A percentile compares a stretch with the other conserved stretches of the same genome.
Conservation (phyloP, 1,139 yeast species). For the Yamadazyma trypodendri region DNA sequence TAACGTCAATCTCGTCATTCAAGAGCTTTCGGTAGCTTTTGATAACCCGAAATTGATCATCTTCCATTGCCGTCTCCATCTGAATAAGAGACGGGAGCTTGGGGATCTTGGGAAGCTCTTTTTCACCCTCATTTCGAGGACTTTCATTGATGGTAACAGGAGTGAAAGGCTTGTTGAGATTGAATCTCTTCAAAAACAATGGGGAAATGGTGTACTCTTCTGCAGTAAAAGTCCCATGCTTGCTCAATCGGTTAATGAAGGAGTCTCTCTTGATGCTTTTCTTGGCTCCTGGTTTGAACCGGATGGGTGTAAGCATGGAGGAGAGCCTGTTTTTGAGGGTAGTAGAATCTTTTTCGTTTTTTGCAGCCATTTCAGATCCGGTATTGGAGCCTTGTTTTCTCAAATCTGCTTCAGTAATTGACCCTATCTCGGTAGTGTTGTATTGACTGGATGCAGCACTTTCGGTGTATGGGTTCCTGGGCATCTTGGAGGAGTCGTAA, state of each 20-base stretch:
- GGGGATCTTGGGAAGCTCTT: constrained; percentile 11
- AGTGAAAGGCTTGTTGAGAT: constrained; percentile 21
- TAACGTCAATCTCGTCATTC: constrained; percentile 34
- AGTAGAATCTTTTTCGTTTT: background rate
- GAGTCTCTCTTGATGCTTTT: constrained; percentile 10
- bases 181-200: constrained; percentile 33
- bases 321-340: constrained; percentile 6
- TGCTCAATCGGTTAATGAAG: constrained; percentile 13
- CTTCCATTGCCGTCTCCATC: constrained; percentile 15
- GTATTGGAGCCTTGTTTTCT: background rate
- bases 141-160: constrained; percentile 10
- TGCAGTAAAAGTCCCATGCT: constrained; percentile 3
- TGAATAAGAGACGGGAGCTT: constrained; percentile 19
- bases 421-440: background rate
- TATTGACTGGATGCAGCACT: background rate
- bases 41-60: constrained; percentile 21
- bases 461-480: background rate
- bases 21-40: constrained; percentile 27
- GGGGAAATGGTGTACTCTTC: constrained; percentile 33
- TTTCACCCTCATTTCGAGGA: constrained; percentile 2
- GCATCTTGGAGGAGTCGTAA: constrained; percentile 6
- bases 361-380: background rate
- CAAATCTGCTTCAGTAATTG: background rate
- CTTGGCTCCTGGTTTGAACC: constrained; percentile 14
- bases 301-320: constrained; percentile 13